Base-by-base conservation (phyloP, 192 early-diverging fungal species). In the Coemansia sp. region DNA sequence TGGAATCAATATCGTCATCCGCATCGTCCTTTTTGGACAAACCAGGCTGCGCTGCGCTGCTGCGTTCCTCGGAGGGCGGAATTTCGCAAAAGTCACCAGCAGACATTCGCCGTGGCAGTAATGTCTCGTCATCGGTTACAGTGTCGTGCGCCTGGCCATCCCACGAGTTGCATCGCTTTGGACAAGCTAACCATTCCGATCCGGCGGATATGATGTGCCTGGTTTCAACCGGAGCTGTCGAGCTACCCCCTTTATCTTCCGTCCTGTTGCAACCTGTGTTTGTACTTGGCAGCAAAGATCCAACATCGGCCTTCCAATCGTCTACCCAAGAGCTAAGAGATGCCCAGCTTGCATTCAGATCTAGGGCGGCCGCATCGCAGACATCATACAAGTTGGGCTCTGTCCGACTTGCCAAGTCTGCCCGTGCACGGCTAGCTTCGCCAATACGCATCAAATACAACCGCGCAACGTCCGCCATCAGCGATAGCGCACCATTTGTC, bases 361-460 rank as follows among this genome's bases (percentile, higher is more conserved):
- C 72, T 5, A 26, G n/a, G 3, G 66, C 17, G n/a, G 53, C 64
- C 8, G 54, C 25, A 14, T 65, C 66, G 15, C 57, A 19, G 11
- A 76, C 35, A 21, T 76, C 72, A 19, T 35, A 55, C 3, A 69
- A 29, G 19, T 65, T 76, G 8, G 72, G 72, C 15, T 76, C 60
- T 10, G 63, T 57, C 15, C 72, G 56, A 10, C 47, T 58, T 5
- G 72, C 72, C 37, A 76, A 26, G 25, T 76, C 72, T 8, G 72
- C 62, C 22, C 58, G 72, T 29, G 72, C 57, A 29, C 58, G 55
- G 19, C 65, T 69, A 11, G 72, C 61, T 34, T 76, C 72, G 13
- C 72, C 72, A 21, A 76, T 55, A 13, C 72, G 66, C 61, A 62
- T 27, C 53, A 76, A 10, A 32, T 76, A 76, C 32, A 68, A 27